Base-by-base conservation (phyloP, 2,329 filamentous ascomycete genomes). In the Coniosporium tulheliwenetii region DNA sequence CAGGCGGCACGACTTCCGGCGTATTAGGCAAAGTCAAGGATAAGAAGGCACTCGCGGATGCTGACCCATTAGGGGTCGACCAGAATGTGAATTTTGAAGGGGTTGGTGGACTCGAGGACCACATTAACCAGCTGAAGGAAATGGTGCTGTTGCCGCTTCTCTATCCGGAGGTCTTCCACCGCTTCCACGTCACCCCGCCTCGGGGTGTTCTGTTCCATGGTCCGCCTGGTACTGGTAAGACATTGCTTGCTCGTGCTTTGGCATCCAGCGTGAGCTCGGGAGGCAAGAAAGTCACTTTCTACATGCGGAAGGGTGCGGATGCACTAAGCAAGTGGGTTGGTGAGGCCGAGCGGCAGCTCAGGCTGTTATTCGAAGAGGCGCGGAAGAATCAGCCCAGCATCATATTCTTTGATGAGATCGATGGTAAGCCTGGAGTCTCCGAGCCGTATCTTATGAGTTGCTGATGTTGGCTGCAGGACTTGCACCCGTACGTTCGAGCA, bases 381-480 rank as follows among this genome's bases (percentile, higher is more conserved):
- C 75, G 89, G 45, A 91, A 86, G 58, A 96, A 82, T 1, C 91
- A 98, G 54, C 91, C 91, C 0, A 96, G 89, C 59, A 98, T 98
- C 61, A 98, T 98, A 59, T 98, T 98, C 67, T 96, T 98, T 51
- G 91, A 98, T 58, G 91, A 98, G 60, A 98, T 98, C 50, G 91
- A 98, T 63, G 91, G 91, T 67, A 52, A 54, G 58, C 30, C 9
- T 39, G 10, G 29, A 15, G 2, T 29, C n/a, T n/a, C 8, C 15
- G 30, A 12, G 10, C 29, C 5, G 14, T 10, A 16, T 26, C 29
- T 5, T 13, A 15, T n/a, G 10, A 16, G 29, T 26, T 41, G 41
- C 45, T n/a, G 39, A 36, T n/a, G 19, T 26, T 33, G 36, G 9
- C 12, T n/a, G 12, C 44, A 67, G 64, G 65, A 41, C 70, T 98